Base-by-base conservation (phyloP, 2,329 filamentous ascomycete genomes). In the Aspergillus ruber region DNA sequence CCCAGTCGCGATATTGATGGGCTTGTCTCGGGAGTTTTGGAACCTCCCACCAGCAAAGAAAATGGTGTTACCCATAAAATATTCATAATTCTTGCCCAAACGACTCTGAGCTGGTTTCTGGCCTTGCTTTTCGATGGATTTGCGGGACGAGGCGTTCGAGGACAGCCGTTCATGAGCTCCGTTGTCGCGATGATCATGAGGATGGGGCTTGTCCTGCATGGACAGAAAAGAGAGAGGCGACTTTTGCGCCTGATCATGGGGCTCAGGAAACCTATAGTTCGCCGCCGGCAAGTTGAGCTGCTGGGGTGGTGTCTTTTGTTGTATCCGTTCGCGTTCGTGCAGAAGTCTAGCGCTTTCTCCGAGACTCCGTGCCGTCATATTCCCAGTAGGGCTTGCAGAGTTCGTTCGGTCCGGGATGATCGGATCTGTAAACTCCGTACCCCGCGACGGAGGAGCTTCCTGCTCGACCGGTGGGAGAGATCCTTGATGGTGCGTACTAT, bases 41-140 rank as follows among this genome's bases (percentile, higher is more conserved):
- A 93, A 76, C 50, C 93, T 81, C 6, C 93, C 93, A 29, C 88
- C 86, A 50, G 88, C 77, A 66, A 84, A 95, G 64, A 98, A 98
- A 20, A 90, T 75, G 0, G 89, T 95, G 63, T 97, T 98, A 41
- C 93, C 93, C 40, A 88, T 81, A 61, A 96, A 97, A 66, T 95
- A 95, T 65, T 97, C 82, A 68, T 91, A 86, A 59, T 96, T 95
- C 55, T 79, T 84, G 44, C 87, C 83, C 47, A 80, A 62, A 32
- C 75, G 68, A 20, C 66, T 55, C 41, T 71, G 71, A 4, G 45
- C 52, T 15, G 59, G 53, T 15, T 61, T 47, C 21, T 60, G 45
- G 46, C 56, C 49, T 47, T 63, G 59, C 59, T 81, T 76, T n/a
- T 74, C 73, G 36, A 74, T 68, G 44, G 86, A 75, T 42, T 77